Conservation (phyloP, 169 alveolate genomes). For the Cyclospora cayetanensis region DNA sequence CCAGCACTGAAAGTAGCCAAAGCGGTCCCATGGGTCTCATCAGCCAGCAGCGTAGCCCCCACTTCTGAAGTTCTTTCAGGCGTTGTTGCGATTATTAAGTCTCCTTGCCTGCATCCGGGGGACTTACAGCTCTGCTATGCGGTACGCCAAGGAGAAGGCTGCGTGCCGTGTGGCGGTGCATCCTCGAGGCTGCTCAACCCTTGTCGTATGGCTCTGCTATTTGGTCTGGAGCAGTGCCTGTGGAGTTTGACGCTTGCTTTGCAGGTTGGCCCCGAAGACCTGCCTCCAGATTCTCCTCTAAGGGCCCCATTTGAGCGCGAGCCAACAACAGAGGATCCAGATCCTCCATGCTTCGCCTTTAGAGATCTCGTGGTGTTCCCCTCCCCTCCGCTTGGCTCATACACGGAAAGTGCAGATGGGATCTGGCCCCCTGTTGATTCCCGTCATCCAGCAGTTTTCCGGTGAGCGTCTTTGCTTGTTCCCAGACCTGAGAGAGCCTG, state of each 20-base stretch:
- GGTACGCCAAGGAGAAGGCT: constrained; percentile 39
- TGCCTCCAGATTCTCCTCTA: neutral
- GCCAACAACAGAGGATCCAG: constrained; percentile 3
- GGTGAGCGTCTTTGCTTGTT: neutral
- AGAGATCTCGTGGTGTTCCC: constrained; percentile 84
- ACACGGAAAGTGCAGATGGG: neutral
- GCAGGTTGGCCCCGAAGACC: neutral
- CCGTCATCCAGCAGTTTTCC: neutral
- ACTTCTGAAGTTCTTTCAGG: constrained; percentile 71
- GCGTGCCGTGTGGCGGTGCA: neutral
- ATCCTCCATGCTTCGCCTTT: constrained; percentile 73
- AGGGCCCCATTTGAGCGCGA: neutral
- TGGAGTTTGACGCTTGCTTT: neutral
- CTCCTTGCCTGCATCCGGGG: constrained; percentile 87
- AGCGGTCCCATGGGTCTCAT: neutral
- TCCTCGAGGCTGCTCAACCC: neutral
- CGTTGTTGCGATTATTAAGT: constrained; percentile 79
- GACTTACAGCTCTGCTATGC: constrained; percentile 83
- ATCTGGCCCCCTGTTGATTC: neutral
- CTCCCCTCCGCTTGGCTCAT: neutral
- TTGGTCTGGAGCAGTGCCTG: neutral
- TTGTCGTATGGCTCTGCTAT: neutral
- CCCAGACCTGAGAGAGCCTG: too few species aligned
- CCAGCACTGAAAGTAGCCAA: neutral
- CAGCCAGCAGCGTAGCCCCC: neutral